Evolutionary conservation across 2,329 filamentous ascomycete genomes (phyloP).

Genomic region (Dothideomycetes sp.): DNA sequence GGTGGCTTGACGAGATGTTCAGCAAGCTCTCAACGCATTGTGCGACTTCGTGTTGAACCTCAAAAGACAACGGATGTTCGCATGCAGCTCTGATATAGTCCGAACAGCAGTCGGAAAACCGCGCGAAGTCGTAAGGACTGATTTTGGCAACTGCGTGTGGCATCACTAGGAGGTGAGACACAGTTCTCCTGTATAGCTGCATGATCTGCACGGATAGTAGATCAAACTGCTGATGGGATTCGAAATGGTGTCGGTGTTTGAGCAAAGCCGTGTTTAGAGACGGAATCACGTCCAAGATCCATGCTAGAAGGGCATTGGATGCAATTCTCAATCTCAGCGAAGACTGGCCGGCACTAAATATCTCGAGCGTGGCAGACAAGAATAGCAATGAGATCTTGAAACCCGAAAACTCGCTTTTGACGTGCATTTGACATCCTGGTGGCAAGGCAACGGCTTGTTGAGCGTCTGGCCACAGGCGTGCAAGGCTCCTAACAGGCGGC

Average conservation of each 20-base stretch:
- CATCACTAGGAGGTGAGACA: not conserved
- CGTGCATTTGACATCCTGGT: conserved; percentile 25
- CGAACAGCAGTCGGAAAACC: not conserved
- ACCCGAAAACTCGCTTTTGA: not conserved
- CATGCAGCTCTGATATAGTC: not conserved
- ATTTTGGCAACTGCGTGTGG: not conserved
- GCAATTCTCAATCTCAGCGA: not conserved
- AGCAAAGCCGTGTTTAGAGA: not conserved
- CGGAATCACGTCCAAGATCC: not conserved
- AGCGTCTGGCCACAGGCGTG: conserved; percentile 26
- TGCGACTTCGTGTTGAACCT: conserved; percentile 2
- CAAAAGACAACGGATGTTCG: not conserved
- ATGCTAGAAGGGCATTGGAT: not conserved
- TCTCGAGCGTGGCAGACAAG: not conserved
- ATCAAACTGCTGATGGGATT: not conserved
- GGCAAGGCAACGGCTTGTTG: conserved; percentile 30
- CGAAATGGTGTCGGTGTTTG: not conserved
- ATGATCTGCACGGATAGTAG: not conserved
- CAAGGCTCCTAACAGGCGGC: conserved; percentile 28
- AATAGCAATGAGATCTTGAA: conserved; percentile 3
- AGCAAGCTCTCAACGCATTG: not conserved
- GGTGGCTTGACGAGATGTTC: not conserved
- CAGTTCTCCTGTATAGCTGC: not conserved
- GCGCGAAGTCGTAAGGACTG: not conserved
- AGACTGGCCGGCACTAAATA: not conserved